Evolutionary conservation across 441 rosid species (phyloP).

Genomic region (Erysimum pusillum): DNA sequence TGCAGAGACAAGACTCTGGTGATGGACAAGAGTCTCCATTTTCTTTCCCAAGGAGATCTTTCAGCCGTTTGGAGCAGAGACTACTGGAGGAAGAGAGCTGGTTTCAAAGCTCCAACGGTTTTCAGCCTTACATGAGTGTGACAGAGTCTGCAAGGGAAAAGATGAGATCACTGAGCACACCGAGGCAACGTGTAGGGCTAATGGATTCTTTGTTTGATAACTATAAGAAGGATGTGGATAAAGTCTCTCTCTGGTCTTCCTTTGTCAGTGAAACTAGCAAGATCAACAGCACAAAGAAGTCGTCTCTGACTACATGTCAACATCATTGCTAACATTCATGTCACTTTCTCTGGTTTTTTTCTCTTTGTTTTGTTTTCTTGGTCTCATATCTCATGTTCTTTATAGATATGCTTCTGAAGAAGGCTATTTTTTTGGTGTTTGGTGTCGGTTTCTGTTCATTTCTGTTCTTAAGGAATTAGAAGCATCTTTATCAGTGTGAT

Average conservation of each 20-base stretch:
- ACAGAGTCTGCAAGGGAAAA: constrained; percentile 80
- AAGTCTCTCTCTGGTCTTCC: constrained; percentile 58
- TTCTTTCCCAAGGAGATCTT: constrained; percentile 73
- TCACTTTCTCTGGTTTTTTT: constrained; percentile 20
- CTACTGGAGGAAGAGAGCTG: constrained; percentile 51
- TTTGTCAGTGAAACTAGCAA: constrained; percentile 55
- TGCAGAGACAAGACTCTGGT: constrained; percentile 50
- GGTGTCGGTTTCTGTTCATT: constrained; percentile 36
- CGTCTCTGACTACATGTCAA: constrained; percentile 42
- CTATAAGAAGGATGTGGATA: constrained; percentile 43
- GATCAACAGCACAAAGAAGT: constrained; percentile 41
- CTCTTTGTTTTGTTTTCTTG: not conserved
- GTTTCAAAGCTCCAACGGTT: constrained; percentile 56
- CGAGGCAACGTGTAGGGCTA: constrained; percentile 57
- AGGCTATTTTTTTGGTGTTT: constrained; percentile 10
- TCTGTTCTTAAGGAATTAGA: constrained; percentile 29
- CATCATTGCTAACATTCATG: constrained; percentile 23
- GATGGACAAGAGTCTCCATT: constrained; percentile 61
- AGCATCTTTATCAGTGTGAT: constrained; percentile 24
- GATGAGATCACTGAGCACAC: constrained; percentile 65
- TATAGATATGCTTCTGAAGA: constrained; percentile 31
- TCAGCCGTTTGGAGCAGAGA: constrained; percentile 54
- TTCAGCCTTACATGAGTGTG: constrained; percentile 72
- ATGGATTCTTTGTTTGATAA: constrained; percentile 59
- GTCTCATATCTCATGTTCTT: constrained; percentile 21